Conservation (phyloP, 78 protist species). For the Chrysochromulina tobinii region DNA sequence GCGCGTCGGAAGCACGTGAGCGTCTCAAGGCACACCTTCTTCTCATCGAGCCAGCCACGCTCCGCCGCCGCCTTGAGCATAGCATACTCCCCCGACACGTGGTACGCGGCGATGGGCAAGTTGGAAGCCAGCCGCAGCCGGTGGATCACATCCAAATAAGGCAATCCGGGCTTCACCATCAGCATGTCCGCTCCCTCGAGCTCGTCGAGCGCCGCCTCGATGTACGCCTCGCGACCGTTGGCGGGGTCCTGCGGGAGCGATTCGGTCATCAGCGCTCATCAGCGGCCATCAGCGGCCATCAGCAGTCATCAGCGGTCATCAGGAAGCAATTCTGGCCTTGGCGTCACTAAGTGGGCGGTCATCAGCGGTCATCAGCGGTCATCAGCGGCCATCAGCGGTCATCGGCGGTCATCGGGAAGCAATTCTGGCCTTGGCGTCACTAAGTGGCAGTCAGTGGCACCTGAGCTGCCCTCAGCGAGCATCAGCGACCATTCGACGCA, state of each 20-base stretch:
- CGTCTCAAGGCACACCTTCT: conserved; percentile 37
- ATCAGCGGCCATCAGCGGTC: no score
- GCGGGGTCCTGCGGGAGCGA: conserved; percentile 65
- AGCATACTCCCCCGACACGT: conserved; percentile 35
- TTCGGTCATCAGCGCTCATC: no score
- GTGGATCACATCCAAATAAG: conserved; percentile 23
- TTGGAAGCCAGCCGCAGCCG: neutral
- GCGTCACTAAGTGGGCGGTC: no score
- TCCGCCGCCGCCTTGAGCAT: conserved; percentile 43
- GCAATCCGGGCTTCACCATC: conserved; percentile 21
- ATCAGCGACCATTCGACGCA: no score
- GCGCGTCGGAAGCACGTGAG: conserved; percentile 38
- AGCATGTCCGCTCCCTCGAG: conserved; percentile 1
- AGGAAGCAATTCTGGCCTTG: no score
- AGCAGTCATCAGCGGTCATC: no score
- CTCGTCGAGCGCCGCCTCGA: conserved; percentile 15
- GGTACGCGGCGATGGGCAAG: conserved; percentile 3
- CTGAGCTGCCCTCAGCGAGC: no score
- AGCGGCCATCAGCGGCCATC: no score
- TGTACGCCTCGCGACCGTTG: conserved; percentile 51
- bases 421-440: no score
- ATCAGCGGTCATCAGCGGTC: no score
- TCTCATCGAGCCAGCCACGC: conserved; percentile 40
- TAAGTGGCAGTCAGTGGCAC: no score
- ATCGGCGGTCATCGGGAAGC: no score